Evolutionary conservation across 805 yeast species (phyloP).

Genomic region (Ogataea trehaloabstinens): DNA sequence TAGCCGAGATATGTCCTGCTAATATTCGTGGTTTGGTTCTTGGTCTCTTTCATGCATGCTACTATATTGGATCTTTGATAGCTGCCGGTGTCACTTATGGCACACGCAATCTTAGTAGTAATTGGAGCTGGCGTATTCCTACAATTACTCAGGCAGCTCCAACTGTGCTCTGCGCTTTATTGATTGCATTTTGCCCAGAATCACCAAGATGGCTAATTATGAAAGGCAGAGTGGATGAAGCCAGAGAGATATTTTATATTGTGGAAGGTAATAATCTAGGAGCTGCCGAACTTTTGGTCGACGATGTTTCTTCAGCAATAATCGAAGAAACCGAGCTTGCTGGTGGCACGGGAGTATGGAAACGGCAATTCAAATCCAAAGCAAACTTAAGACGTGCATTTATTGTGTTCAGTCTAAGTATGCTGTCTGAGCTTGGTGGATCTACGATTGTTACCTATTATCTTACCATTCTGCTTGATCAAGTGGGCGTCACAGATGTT

Average conservation of each 20-base stretch:
- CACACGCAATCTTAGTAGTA: constrained; percentile 36
- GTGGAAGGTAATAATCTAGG: constrained; percentile 25
- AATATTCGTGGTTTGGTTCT: constrained; percentile 30
- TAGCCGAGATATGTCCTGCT: constrained; percentile 30
- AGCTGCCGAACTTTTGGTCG: constrained; percentile 29
- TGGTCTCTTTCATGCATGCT: constrained; percentile 40
- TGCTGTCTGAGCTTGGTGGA: constrained; percentile 41
- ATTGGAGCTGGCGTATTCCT: constrained; percentile 54
- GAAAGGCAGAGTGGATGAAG: constrained; percentile 36
- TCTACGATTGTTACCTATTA: constrained; percentile 46
- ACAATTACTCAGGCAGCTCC: constrained; percentile 47
- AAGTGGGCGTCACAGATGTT: constrained; percentile 20
- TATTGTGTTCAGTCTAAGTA: constrained; percentile 10
- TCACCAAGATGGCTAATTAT: constrained; percentile 38
- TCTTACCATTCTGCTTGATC: constrained; percentile 33
- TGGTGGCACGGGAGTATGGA: constrained; percentile 26
- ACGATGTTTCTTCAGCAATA: constrained; percentile 25
- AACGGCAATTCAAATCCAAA: constrained; percentile 31
- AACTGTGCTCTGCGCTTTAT: constrained; percentile 37
- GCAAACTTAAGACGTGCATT: constrained; percentile 23
- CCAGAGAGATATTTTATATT: constrained; percentile 36
- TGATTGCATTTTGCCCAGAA: constrained; percentile 39
- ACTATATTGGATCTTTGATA: constrained; percentile 44
- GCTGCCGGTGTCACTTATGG: constrained; percentile 40
- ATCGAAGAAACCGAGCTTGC: constrained; percentile 30